Percentiles rank a stretch among this genome's conserved stretches.
Evolutionary conservation across 2,329 filamentous ascomycete genomes (phyloP).

Genomic region (Coniochaeta sp.): DNA sequence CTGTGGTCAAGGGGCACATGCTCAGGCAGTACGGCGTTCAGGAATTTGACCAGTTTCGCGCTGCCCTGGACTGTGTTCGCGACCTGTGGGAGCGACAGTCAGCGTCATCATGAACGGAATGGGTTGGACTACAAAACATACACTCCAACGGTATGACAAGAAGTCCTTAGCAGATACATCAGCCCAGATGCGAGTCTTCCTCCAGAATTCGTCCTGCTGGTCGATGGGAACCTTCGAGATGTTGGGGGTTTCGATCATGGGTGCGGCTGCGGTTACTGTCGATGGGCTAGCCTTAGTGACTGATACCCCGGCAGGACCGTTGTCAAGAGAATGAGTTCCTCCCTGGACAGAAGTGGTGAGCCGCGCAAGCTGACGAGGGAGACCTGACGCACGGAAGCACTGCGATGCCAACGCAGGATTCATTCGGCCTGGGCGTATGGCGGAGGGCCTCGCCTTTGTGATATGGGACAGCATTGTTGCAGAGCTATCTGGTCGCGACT

Average conservation of each 20-base stretch:
- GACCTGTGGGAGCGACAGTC: constrained; percentile 21
- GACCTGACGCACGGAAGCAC: neutral
- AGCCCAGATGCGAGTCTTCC: constrained; percentile 39
- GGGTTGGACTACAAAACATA: constrained; percentile 22
- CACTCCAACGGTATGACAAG: constrained; percentile 46
- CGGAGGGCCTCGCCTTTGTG: neutral
- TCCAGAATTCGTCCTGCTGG: constrained; percentile 37
- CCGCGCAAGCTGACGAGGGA: neutral
- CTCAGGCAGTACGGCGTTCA: constrained; percentile 41
- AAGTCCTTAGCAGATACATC: constrained; percentile 39
- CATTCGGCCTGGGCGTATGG: neutral
- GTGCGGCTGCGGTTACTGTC: neutral
- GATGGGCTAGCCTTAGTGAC: neutral
- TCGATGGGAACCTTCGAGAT: neutral
- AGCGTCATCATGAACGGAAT: neutral
- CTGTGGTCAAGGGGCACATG: constrained; percentile 30
- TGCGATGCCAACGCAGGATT: neutral
- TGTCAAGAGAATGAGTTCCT: neutral
- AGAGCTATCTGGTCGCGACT: neutral
- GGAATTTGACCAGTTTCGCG: constrained; percentile 37
- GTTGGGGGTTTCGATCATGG: neutral
- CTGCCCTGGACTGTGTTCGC: constrained; percentile 41
- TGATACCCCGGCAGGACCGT: neutral
- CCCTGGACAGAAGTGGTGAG: neutral
- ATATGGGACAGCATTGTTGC: neutral